Base-by-base conservation (phyloP, 768 basidiomycete genomes). In the Gloeostereum incarnatum region DNA sequence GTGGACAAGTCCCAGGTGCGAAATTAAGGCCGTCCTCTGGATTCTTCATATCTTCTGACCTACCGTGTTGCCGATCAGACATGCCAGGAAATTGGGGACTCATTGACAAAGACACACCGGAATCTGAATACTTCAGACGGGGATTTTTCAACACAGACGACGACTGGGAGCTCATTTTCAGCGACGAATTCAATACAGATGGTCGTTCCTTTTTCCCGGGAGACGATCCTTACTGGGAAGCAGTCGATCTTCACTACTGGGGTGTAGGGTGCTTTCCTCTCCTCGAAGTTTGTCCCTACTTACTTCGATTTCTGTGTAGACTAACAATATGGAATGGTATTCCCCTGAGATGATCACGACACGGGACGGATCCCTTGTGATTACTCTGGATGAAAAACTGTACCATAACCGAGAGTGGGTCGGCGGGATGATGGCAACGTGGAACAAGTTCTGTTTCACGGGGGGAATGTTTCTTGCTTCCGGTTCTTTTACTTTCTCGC, bases 371-470 rank as follows among this genome's bases (percentile, higher is more conserved):
- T 71, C 75, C 24, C 61, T 93, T 24, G 71, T 78, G 31, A 69
- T 94, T 44, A 86, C 73, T 14, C 65, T 91, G 50, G 65, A 74
- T 11, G 65, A 80, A 53, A 61, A 60, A 54, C 68, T 54, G 22
- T 74, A 55, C 44, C 82, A 93, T 52, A 73, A 85, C 46, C 55
- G 96, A 44, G 76, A 78, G 47, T 96, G 82, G 54, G 27, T 32
- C 35, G 44, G 52, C 17, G 52, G 50, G 10, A 52, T 52, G 48
- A 6, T 49, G 38, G 23, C 40, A n/a, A 38, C 45, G 8, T 61
- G 62, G 71, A 81, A 79, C 56, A 78, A 79, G 59, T 77, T 92
- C 45, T 89, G 84, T 56, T 88, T 89, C 55, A 85, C 83, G 10
- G 82, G 81, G 3, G 87, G 86, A 26, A 57, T 84, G 35, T 67